Base-by-base conservation (phyloP, 78 protist species). In the Dictyostelium citrinum region DNA sequence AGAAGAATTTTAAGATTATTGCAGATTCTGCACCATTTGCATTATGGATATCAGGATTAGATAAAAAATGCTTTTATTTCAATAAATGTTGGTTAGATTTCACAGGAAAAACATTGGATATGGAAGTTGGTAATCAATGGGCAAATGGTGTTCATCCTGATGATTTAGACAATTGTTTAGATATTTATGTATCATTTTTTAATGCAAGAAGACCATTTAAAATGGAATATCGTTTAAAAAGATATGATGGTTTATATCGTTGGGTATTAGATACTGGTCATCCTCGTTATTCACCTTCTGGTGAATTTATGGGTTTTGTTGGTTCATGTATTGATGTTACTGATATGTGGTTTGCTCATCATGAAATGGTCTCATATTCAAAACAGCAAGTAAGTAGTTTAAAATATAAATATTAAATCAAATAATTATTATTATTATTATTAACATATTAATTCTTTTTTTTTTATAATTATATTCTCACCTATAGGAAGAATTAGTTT, bases 321-420 rank as follows among this genome's bases (percentile, higher is more conserved):
- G 90, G 90, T 35, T 83, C 90, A 4, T 83, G 90, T 83, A 72
- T 83, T 29, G 90, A 83, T 72, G 74, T 83, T 5, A 83, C 90
- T 5, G 90, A 83, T 60, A 72, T 83, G 82, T 83, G 90, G 90
- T 75, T 70, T 51, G 81, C 90, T 0, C 79, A 83, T 22, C 90
- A 83, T 49, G 90, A 83, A 41, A 83, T 72, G 70, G 80, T 31
- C 4, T 49, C 71, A n/a, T 70, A 70, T 35, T 24, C 45, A 46
- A 83, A 49, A 37, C 90, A 83, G 45, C 80, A 81, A 24, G 71
- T 60, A 49, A 35, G 49, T n/a, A n/a, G n/a, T n/a, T n/a, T n/a
- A n/a, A n/a, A n/a, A n/a, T n/a, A n/a, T n/a, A n/a, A n/a, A n/a
- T n/a, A n/a, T n/a, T n/a, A n/a, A n/a, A n/a, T n/a, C n/a, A n/a